Evolutionary conservation across 305 asterid species (phyloP), one percentile per base, ranked within the genome.

Genomic region (Andrographis paniculata): DNA sequence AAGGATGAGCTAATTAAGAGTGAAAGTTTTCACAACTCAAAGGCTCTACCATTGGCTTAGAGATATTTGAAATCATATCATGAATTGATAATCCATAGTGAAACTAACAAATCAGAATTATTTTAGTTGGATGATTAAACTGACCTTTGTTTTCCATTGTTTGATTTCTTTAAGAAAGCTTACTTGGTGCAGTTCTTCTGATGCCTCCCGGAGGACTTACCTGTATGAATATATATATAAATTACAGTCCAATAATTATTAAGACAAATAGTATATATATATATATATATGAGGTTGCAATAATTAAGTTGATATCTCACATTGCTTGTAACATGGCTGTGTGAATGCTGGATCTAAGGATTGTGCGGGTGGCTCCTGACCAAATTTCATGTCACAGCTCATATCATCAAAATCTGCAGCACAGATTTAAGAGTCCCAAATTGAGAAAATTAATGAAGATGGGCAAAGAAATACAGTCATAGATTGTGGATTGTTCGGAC

Each of bases 341-440:
- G 55, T 6, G 62, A 79, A 72, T 27, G 89, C 93, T 39, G 94
- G 89, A 65, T 87, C 99, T 30, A 61, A 37, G 14, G 67, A 45
- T 60, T 65, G 62, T 21, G 74, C 53, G 9, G 89, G 95, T 52
- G 99, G 81, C 45, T 78, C 92, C 63, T 69, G 70, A 9, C 99
- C 99, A 57, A 80, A 91, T 75, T 60, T 80, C 88, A 91, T 91
- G 45, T 86, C 87, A 50, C 99, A 91, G 58, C 99, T 91, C 96
- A 83, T 83, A 62, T 91, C 95, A 43, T 82, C 95, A 72, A 83
- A 91, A 73, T 91, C 99, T 91, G 84, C 73, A 56, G 15, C 13
- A 64, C 21, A 33, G 7, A 20, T 12, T 15, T 9, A 47, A 30
- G 33, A 5, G 23, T 24, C 30, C 30, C 8, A 24, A 24, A 24